Evolutionary conservation across 78 protist species (phyloP).

Genomic region (Dictyostelium discoideum): DNA sequence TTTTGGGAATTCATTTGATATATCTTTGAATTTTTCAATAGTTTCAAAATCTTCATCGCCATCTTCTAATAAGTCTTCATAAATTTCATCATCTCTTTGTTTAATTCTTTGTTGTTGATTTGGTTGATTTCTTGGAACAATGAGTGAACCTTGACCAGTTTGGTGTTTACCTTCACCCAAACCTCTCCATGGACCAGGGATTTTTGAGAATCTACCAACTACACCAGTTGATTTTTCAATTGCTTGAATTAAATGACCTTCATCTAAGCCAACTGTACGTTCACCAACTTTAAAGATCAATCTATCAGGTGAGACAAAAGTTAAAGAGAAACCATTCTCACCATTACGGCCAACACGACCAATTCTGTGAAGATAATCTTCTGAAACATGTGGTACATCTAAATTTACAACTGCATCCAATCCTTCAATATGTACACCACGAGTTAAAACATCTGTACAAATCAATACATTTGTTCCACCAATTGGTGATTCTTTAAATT

Average conservation of each 20-base stretch:
- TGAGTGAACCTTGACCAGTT: not conserved
- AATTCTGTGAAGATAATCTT: constrained; percentile 90
- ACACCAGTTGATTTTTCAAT: constrained; percentile 8
- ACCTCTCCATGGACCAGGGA: constrained; percentile 72
- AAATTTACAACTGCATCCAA: constrained; percentile 56
- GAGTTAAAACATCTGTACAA: constrained; percentile 56
- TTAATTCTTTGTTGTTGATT: not conserved
- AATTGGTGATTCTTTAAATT: not conserved
- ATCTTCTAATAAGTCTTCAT: not conserved
- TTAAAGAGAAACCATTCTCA: constrained; percentile 29
- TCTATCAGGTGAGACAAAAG: constrained; percentile 10
- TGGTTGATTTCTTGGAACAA: not conserved
- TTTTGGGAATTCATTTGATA: not conserved
- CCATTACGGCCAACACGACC: constrained; percentile 95
- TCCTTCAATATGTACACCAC: constrained; percentile 79
- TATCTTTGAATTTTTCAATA: not conserved
- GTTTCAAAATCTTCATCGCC: not conserved
- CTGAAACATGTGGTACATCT: constrained; percentile 77
- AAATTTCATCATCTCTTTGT: not conserved
- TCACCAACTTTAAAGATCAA: constrained; percentile 56
- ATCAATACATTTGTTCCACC: not conserved
- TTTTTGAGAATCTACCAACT: not conserved
- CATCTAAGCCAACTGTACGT: constrained; percentile 58
- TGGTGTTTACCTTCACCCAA: not conserved
- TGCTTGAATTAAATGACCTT: constrained; percentile 9